Evolutionary conservation across 2,329 filamentous ascomycete species (phyloP).

Genomic region (Ciborinia camelliae): DNA sequence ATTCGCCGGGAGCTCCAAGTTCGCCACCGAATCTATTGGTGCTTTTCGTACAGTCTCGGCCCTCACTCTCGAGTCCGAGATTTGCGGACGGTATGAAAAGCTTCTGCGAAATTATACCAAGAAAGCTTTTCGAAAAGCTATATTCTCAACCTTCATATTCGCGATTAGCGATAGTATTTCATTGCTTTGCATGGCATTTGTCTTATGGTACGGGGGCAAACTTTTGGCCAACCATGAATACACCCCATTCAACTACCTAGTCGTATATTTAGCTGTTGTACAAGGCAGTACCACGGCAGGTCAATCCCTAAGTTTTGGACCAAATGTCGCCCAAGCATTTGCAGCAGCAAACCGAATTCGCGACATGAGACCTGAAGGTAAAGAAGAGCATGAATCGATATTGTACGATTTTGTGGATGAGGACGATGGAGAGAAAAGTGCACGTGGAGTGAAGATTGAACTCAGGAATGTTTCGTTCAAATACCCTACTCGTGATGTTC

Average conservation of each 20-base stretch:
- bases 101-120: slow-evolving; percentile 48
- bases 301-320: slow-evolving; percentile 50
- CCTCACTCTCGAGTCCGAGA: slow-evolving; percentile 59
- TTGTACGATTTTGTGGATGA: slow-evolving; percentile 19
- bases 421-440: slow-evolving; percentile 42
- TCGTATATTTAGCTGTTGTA: slow-evolving; percentile 52
- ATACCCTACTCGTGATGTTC: slow-evolving; percentile 55
- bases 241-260: slow-evolving; percentile 48
- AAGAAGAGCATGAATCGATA: slow-evolving; percentile 7
- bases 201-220: slow-evolving; percentile 47
- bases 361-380: slow-evolving; percentile 31
- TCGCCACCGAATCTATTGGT: slow-evolving; percentile 59
- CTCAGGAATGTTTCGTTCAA: slow-evolving; percentile 55
- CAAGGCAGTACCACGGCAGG: slow-evolving; percentile 51
- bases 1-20: slow-evolving; percentile 59
- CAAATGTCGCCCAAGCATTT: slow-evolving; percentile 56
- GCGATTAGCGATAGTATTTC: slow-evolving; percentile 54
- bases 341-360: slow-evolving; percentile 60
- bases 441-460: slow-evolving; percentile 45
- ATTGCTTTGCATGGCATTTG: slow-evolving; percentile 53
- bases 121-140: slow-evolving; percentile 48
- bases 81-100: slow-evolving; percentile 47
- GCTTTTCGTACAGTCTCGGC: slow-evolving; percentile 62
- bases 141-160: slow-evolving; percentile 49
- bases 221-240: slow-evolving; percentile 38